Evolutionary conservation across 192 early-diverging fungal species (phyloP), one percentile per base, ranked within the genome.

Genomic region (Backusella sp.): DNA sequence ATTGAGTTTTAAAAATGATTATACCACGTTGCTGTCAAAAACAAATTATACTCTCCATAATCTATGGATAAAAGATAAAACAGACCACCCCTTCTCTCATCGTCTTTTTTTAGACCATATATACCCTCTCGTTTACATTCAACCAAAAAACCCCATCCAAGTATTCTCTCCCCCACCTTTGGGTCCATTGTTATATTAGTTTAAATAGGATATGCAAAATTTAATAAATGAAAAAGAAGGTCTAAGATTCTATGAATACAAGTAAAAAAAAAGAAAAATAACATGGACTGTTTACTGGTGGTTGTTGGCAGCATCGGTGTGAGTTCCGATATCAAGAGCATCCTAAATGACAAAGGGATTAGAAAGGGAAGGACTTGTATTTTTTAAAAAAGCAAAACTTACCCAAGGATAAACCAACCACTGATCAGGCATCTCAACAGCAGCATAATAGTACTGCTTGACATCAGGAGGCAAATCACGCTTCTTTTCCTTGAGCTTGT

Each of bases 371-470:
- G 2, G 8, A 56, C 0, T 56, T 56, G 21, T 56, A 0, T 59
- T 23, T 26, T 59, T 28, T 0, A 26, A 59, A 49, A 49, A 46
- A 49, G 4, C 0, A 17, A 46, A 46, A 59, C 56, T 59, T 26
- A 59, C 56, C 91, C 91, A 92, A 32, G 92, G 92, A 77, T 92
- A 93, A 34, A 88, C 87, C 68, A 92, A 66, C 93, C 93, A 94
- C 73, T 87, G 84, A 78, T 94, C 93, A 15, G 90, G 88, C 78
- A 91, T 91, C 21, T 92, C 88, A 37, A 86, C 89, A 66, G 89
- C 90, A n/a, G 92, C 88, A 69, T 84, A 94, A 75, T 94, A 94
- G 34, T 87, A 79, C 73, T 84, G 76, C 82, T 92, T 94, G 23
- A 86, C 74, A 28, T 84, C 83, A 21, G 83, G 82, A 0, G 90